These are phyloP conservation scores for Tolypocladium tundrense DNA, from an alignment of 2,329 filamentous ascomycete species.

Conservation along the genomic window DNA sequence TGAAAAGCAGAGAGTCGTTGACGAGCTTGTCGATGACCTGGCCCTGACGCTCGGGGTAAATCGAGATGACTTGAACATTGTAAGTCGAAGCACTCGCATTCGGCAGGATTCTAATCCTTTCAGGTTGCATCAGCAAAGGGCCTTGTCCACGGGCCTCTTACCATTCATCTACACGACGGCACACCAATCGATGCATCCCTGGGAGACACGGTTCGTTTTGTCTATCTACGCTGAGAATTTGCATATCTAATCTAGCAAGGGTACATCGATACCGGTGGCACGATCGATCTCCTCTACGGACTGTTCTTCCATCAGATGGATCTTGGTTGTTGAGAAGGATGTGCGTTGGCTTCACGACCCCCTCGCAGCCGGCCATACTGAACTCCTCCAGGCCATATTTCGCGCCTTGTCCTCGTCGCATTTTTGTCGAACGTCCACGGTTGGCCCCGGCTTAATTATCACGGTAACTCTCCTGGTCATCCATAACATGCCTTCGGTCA, in stretches of 20 bases:
- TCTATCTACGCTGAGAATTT: neutral
- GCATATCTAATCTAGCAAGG: conserved; percentile 30
- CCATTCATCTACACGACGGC: conserved; percentile 33
- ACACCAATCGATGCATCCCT: conserved; percentile 21
- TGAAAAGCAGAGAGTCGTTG: conserved; percentile 55
- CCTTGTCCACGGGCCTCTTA: conserved; percentile 50
- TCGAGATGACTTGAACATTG: conserved; percentile 60
- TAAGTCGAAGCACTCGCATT: conserved; percentile 22
- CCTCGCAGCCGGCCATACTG: neutral
- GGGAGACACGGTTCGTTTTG: conserved; percentile 16
- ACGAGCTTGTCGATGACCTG: conserved; percentile 64
- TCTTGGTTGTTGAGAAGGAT: conserved; percentile 74
- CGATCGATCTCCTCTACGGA: conserved; percentile 39
- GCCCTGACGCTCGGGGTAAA: conserved; percentile 57
- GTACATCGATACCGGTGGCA: conserved; percentile 48
- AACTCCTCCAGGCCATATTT: conserved; percentile 55
- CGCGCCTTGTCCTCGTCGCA: conserved; percentile 49
- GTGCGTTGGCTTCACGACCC: conserved; percentile 22
- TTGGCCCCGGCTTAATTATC: conserved; percentile 52
- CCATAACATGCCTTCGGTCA: neutral
- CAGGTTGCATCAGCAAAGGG: conserved; percentile 68
- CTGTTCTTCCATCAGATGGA: conserved; percentile 44
- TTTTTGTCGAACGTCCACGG: conserved; percentile 40
- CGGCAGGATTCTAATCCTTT: conserved; percentile 5
- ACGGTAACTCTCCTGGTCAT: conserved; percentile 39